Evolutionary conservation across 2,329 filamentous ascomycete genomes (phyloP), one percentile per base, ranked within the genome.

Genomic region (Colletotrichum camelliae): DNA sequence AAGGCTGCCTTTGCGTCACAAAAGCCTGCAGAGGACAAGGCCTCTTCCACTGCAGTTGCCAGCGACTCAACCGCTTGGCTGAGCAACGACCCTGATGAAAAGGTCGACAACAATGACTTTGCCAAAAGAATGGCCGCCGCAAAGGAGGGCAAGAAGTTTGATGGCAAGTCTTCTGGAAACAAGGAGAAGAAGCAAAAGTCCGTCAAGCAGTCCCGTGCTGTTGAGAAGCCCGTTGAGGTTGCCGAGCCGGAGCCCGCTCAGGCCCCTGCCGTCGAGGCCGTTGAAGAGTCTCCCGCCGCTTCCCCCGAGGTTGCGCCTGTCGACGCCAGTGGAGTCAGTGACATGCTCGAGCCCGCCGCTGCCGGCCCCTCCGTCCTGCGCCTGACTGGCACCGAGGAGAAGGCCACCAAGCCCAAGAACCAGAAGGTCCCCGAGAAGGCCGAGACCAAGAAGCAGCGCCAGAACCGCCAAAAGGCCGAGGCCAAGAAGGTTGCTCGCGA

Each of bases 391-490:
- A 83, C 91, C 85, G 81, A 90, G 86, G 83, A 92, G 89, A 86
- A 90, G 82, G 91, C 93, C 86, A 88, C 91, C 77, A 93, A 93
- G 85, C 86, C 89, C 77, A 92, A 92, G 86, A 88, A 90, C 80
- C 86, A 88, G 79, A 91, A 93, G 86, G 87, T 89, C 55, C 88
- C 91, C 78, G 92, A 95, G 84, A 89, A 91, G 65, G 91, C 90
- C 21, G 94, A 98, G 88, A 94, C 94, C 24, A 98, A 98, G 93
- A 98, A 98, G 89, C 95, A 98, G 88, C 93, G 96, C 76, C 96
- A 98, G 88, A 97, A 98, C 87, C 92, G 93, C 79, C 92, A 94
- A 88, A 98, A 98, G 92, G 93, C 91, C 48, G 96, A 98, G 86
- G 93, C 92, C 74, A 92, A 93, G 81, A 97, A 95, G 89, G 88